Conservation (phyloP, 768 basidiomycete genomes). For the Coprinopsis cinerea region DNA sequence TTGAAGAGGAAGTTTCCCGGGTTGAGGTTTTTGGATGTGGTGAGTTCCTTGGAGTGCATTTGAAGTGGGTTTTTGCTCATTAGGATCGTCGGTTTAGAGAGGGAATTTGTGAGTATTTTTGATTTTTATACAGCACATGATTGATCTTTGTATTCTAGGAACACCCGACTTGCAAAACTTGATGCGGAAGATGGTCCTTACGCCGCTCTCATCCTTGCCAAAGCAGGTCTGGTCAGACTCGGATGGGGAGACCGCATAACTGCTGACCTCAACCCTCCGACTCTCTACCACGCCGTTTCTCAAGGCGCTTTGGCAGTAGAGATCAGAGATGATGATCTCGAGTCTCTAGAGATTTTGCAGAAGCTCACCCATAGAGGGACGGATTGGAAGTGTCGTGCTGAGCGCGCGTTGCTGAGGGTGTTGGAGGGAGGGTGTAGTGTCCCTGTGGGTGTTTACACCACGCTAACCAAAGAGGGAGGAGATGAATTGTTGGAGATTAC, state of each 20-base stretch:
- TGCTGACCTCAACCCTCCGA: slow-evolving; percentile 64
- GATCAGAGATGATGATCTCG: slow-evolving; percentile 61
- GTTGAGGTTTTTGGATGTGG: slow-evolving; percentile 82
- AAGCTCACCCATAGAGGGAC: slow-evolving; percentile 73
- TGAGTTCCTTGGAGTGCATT: slow-evolving; percentile 36
- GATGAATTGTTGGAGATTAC: slow-evolving; percentile 54
- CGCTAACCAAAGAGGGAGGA: slow-evolving; percentile 36
- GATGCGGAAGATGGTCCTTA: slow-evolving; percentile 78
- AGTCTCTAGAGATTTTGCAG: slow-evolving; percentile 57
- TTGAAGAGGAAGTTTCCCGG: slow-evolving; percentile 70
- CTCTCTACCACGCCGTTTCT: slow-evolving; percentile 83
- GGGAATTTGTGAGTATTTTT: slow-evolving; percentile 70
- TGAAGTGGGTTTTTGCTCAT: not conserved
- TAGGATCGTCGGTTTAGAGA: slow-evolving; percentile 38
- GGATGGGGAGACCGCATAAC: slow-evolving; percentile 73
- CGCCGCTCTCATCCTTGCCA: slow-evolving; percentile 87
- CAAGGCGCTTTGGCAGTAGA: slow-evolving; percentile 92
- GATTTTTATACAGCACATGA: not conserved
- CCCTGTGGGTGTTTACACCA: slow-evolving; percentile 78
- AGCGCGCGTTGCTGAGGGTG: slow-evolving; percentile 81
- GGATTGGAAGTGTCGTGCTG: slow-evolving; percentile 71
- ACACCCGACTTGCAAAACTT: slow-evolving; percentile 87
- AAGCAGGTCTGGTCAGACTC: slow-evolving; percentile 83
- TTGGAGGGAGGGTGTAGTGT: slow-evolving; percentile 98
- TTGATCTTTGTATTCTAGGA: slow-evolving; percentile 35